A percentile compares a stretch with the other conserved stretches of the same genome.
Conservation (phyloP, 1,284 basidiomycete genomes). For the Tranzscheliella williamsii region DNA sequence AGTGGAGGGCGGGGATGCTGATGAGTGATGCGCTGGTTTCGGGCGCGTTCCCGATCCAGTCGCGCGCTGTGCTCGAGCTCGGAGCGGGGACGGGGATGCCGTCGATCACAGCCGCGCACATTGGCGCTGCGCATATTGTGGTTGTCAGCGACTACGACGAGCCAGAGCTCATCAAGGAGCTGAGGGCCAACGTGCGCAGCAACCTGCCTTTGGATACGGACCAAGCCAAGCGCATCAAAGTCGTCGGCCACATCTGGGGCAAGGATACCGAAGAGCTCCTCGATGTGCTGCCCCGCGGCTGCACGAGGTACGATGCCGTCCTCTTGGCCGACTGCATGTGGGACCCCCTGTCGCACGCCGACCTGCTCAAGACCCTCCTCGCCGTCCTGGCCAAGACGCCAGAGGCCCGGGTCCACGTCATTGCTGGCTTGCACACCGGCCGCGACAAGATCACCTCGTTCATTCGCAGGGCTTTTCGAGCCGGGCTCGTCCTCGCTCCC, state of each 20-base stretch:
- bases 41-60: conserved; percentile 20
- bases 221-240: conserved; percentile 11
- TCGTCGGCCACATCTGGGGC: conserved; percentile 55
- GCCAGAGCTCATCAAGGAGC: conserved; percentile 46
- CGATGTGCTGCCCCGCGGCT: conserved; percentile 36
- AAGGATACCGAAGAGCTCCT: conserved; percentile 45
- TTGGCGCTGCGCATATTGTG: conserved; percentile 14
- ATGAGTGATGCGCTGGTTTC: conserved; percentile 50
- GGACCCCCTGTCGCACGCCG: conserved; percentile 55
- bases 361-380: conserved; percentile 45
- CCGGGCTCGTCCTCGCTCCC: conserved; percentile 35
- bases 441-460: conserved; percentile 49
- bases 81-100: conserved; percentile 56
- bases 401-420: conserved; percentile 45
- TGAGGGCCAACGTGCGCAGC: conserved; percentile 34
- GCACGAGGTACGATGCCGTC: conserved; percentile 33
- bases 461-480: conserved; percentile 33
- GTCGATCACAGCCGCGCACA: conserved; percentile 38
- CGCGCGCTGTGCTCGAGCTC: conserved; percentile 43
- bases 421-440: conserved; percentile 57
- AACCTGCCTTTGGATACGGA: conserved; percentile 5
- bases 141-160: conserved; percentile 57
- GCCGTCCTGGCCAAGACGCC: conserved; percentile 13
- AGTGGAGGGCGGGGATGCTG: conserved; percentile 59
- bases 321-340: conserved; percentile 58